Base-by-base conservation (phyloP, 1,284 basidiomycete species). In the Rhodotorula sp. region DNA sequence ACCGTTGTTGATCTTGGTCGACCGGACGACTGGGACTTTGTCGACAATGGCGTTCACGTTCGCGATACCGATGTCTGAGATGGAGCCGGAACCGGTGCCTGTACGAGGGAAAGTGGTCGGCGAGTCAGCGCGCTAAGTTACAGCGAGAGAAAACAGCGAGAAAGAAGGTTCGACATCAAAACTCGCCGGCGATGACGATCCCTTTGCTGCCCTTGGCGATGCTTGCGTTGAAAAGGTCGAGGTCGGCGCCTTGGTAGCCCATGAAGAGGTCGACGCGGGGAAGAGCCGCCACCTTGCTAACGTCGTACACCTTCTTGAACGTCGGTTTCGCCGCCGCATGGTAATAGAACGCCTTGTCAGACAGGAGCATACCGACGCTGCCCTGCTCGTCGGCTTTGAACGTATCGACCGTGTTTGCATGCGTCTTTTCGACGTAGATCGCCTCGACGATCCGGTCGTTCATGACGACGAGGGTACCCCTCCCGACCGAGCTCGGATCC, bases 331-430 rank as follows among this genome's bases (percentile, higher is more conserved):
- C 7, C 6, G 69, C 26, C 5, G 69, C 61, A 69, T 77, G 76
- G 68, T 78, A 80, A 71, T 75, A 79, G 69, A 77, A 78, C 18
- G 77, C 77, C 65, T 78, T 70, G 60, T 76, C 72, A 43, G 70
- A 69, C 59, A 79, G 69, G 62, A 78, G 74, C 4, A 72, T 73
- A 10, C 72, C 77, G 59, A 75, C 48, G 60, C 76, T 80, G 31
- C 80, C 80, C 34, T 77, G 78, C 64, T 81, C 79, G 16, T 70
- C 66, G 0, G 80, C 78, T 39, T 77, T 75, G 74, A 81, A 81
- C 0, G 80, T 81, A 68, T 81, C 79, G n/a, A 80, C 68, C 5
- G 70, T 66, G 62, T 80, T 79, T 7, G 67, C 69, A 58, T 67
- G 62, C 18, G 49, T 51, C 47, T 46, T 64, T 4, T 52, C 51